These are phyloP conservation scores for Blastosporella zonata DNA, from an alignment of 1,284 basidiomycete species.

Conservation along the genomic window DNA sequence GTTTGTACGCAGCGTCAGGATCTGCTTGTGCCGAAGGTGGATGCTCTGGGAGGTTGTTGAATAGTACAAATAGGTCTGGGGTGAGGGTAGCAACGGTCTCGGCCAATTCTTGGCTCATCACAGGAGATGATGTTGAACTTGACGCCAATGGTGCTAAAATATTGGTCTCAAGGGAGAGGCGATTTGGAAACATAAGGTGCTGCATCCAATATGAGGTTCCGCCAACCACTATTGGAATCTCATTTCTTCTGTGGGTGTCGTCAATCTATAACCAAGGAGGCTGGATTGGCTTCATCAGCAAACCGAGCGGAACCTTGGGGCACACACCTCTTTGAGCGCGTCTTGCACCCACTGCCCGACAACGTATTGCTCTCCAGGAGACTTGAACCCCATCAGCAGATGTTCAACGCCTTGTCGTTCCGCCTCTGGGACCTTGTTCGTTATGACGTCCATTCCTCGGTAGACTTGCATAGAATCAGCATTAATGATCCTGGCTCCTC, in stretches of 20 bases:
- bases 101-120: slow-evolving; percentile 36
- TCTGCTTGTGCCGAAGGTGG: slow-evolving; percentile 50
- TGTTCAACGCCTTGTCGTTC: slow-evolving; percentile 87
- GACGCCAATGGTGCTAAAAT: slow-evolving; percentile 5
- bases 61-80: slow-evolving; percentile 46
- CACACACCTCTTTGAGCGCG: slow-evolving; percentile 63
- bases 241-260: slow-evolving; percentile 55
- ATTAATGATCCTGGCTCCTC: slow-evolving; percentile 79
- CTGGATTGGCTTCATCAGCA: slow-evolving; percentile 4
- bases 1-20: slow-evolving; percentile 51
- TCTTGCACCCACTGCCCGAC: slow-evolving; percentile 86
- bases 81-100: slow-evolving; percentile 43
- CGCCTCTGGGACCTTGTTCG: slow-evolving; percentile 84
- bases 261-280: slow-evolving; percentile 52
- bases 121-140: not conserved
- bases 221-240: slow-evolving; percentile 88
- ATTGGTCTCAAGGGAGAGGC: slow-evolving; percentile 38
- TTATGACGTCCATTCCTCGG: slow-evolving; percentile 89
- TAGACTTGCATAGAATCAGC: slow-evolving; percentile 99
- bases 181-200: slow-evolving; percentile 81
- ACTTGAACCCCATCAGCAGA: slow-evolving; percentile 84
- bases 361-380: slow-evolving; percentile 83
- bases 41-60: slow-evolving; percentile 50
- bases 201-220: slow-evolving; percentile 98
- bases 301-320: not conserved